A percentile compares a stretch with the other conserved stretches of the same genome.
phyloP scores from a whole-genome alignment of 495 filamentous ascomycete genomes.

The Cetradonia linearis region DNA sequence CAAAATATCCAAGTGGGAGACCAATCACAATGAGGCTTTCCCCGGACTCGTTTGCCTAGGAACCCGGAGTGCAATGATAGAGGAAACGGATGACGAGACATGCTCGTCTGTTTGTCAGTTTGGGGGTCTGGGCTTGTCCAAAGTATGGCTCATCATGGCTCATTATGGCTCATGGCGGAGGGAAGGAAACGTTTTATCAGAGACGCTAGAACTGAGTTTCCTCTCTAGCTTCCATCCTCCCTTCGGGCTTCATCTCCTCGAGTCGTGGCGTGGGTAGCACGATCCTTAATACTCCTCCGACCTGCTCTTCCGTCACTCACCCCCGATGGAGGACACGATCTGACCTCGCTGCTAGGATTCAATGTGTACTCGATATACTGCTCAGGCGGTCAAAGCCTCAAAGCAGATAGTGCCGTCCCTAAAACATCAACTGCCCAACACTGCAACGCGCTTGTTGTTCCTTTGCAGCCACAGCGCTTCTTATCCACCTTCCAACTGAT shows the following conservation, averaged over 20 bases:
- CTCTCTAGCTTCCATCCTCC: conserved; percentile 6
- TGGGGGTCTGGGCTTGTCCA: not conserved
- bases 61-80: not conserved
- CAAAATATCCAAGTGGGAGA: not conserved
- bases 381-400: conserved; percentile 2
- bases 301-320: not conserved
- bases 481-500: conserved; percentile 13
- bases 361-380: not conserved
- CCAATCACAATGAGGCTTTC: conserved; percentile 5
- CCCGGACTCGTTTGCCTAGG: not conserved
- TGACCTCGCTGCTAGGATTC: not conserved
- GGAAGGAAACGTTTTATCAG: not conserved
- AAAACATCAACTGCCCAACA: not conserved
- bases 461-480: conserved; percentile 8
- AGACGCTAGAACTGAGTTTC: conserved; percentile 5
- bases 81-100: not conserved
- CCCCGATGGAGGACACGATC: not conserved
- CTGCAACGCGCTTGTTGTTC: conserved; percentile 10
- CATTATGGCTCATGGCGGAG: not conserved
- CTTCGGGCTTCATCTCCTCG: conserved; percentile 2
- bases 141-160: conserved; percentile 10
- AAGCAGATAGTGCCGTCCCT: not conserved
- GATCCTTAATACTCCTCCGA: conserved; percentile 5
- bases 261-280: conserved; percentile 7
- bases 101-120: not conserved